Evolutionary conservation across 139 green algal genomes (phyloP).

Genomic region (Chlamydomonas sp.): DNA sequence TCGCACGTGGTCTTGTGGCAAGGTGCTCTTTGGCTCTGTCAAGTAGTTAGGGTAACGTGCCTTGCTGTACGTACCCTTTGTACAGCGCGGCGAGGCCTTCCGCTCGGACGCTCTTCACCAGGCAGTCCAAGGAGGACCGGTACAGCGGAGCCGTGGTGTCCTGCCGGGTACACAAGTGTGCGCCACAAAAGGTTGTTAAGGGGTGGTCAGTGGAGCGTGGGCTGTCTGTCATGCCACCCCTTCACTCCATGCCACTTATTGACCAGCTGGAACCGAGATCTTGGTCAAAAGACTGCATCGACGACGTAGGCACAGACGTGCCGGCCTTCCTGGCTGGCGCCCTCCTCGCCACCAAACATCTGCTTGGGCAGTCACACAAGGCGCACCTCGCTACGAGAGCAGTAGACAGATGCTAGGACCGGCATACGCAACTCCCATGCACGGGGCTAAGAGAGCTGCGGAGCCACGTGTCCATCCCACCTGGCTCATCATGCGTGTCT

Average conservation of each 20-base stretch:
- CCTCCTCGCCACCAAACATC: no score
- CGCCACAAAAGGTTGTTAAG: background rate
- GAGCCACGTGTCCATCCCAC: background rate
- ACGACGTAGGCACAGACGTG: no score
- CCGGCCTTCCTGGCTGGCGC: no score
- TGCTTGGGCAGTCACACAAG: no score
- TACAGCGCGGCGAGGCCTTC: conserved; percentile 69
- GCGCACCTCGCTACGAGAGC: no score
- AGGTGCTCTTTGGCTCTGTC: no score
- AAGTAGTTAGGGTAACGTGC: no score
- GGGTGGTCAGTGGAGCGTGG: background rate
- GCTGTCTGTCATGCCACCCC: background rate
- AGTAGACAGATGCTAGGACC: no score
- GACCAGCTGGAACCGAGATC: background rate
- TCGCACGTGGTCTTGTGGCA: no score
- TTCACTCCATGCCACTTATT: background rate
- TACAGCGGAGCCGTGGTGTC: conserved; percentile 37
- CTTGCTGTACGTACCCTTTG: conserved; percentile 49
- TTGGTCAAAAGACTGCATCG: no score
- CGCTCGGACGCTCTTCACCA: conserved; percentile 55
- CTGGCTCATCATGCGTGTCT: conserved; percentile 81
- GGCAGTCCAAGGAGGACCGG: conserved; percentile 64
- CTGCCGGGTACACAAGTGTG: background rate
- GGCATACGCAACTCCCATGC: no score
- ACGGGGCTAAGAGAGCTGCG: background rate